Evolutionary conservation across 768 basidiomycete genomes (phyloP).

Genomic region (Paxillus ammoniavirescens): DNA sequence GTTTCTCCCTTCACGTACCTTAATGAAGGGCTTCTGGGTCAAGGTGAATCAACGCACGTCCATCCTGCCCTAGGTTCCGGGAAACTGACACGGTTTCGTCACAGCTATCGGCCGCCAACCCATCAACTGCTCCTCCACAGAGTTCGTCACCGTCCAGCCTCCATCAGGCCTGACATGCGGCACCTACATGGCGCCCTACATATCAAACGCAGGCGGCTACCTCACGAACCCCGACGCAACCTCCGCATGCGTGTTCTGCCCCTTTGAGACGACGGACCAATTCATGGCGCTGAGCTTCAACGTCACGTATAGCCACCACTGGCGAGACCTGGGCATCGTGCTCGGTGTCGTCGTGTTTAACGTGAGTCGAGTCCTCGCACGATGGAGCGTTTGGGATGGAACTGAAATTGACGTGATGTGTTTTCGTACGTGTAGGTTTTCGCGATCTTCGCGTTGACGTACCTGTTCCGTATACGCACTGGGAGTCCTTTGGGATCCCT

Average conservation of each 20-base stretch:
- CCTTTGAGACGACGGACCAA: slow-evolving; percentile 49
- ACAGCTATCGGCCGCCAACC: slow-evolving; percentile 44
- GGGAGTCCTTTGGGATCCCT: slow-evolving; percentile 5
- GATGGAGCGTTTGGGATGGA: too few species aligned
- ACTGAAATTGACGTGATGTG: not conserved
- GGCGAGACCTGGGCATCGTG: slow-evolving; percentile 56
- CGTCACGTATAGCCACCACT: slow-evolving; percentile 49
- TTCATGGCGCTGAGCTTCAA: slow-evolving; percentile 48
- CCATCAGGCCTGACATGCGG: slow-evolving; percentile 53
- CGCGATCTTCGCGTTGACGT: slow-evolving; percentile 26
- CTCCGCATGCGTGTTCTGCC: slow-evolving; percentile 53
- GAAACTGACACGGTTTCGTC: not conserved
- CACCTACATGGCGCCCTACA: slow-evolving; percentile 51
- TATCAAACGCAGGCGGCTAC: slow-evolving; percentile 51
- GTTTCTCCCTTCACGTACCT: slow-evolving; percentile 53
- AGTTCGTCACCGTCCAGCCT: slow-evolving; percentile 53
- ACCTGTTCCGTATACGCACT: slow-evolving; percentile 27
- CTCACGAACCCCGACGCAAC: slow-evolving; percentile 54
- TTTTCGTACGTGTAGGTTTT: slow-evolving; percentile 12
- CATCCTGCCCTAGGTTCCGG: not conserved
- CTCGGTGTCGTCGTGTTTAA: slow-evolving; percentile 50
- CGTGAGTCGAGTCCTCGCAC: slow-evolving; percentile 30
- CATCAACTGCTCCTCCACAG: slow-evolving; percentile 49
- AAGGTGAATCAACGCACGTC: slow-evolving; percentile 12
- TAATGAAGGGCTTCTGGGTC: slow-evolving; percentile 41